phyloP scores from a whole-genome alignment of 2,329 filamentous ascomycete genomes.

The Monosporascus sp. region DNA sequence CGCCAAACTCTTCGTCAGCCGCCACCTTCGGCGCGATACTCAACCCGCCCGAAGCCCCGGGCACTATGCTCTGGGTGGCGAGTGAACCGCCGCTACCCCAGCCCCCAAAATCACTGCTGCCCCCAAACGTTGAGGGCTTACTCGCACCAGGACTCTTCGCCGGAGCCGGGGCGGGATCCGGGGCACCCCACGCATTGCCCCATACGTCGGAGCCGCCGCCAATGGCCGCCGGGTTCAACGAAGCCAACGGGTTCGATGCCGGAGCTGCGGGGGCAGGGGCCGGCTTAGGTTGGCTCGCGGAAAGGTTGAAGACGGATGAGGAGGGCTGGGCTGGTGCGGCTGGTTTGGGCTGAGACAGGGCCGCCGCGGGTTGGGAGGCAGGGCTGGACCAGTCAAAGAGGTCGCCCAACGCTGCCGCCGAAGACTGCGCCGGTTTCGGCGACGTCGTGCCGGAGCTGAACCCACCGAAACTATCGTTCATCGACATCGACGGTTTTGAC shows the following conservation, averaged over 20 bases:
- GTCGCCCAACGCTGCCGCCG: slow-evolving; percentile 64
- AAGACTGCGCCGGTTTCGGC: slow-evolving; percentile 38
- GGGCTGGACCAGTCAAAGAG: slow-evolving; percentile 70
- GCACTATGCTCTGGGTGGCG: slow-evolving; percentile 55
- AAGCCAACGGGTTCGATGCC: slow-evolving; percentile 29
- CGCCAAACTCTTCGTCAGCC: slow-evolving; percentile 92
- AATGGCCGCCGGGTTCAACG: slow-evolving; percentile 34
- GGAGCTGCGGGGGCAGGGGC: slow-evolving; percentile 35
- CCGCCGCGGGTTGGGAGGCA: slow-evolving; percentile 39
- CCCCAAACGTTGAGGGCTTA: slow-evolving; percentile 38
- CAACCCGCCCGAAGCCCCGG: slow-evolving; percentile 61
- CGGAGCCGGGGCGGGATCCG: slow-evolving; percentile 44
- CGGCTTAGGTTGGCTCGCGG: slow-evolving; percentile 44
- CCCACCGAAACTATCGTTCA: slow-evolving; percentile 61
- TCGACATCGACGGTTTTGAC: slow-evolving; percentile 29
- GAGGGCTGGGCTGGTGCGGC: slow-evolving; percentile 35
- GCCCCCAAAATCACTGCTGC: slow-evolving; percentile 54
- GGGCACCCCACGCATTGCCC: slow-evolving; percentile 82
- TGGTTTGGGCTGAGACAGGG: slow-evolving; percentile 38
- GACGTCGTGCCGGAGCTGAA: slow-evolving; percentile 43
- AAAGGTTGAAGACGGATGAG: slow-evolving; percentile 79
- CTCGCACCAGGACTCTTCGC: slow-evolving; percentile 57
- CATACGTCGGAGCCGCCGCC: slow-evolving; percentile 65
- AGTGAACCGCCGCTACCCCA: slow-evolving; percentile 51
- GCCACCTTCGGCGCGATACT: slow-evolving; percentile 63